Conservation (phyloP, 306 rosid species). For the Lotus japonicus region DNA sequence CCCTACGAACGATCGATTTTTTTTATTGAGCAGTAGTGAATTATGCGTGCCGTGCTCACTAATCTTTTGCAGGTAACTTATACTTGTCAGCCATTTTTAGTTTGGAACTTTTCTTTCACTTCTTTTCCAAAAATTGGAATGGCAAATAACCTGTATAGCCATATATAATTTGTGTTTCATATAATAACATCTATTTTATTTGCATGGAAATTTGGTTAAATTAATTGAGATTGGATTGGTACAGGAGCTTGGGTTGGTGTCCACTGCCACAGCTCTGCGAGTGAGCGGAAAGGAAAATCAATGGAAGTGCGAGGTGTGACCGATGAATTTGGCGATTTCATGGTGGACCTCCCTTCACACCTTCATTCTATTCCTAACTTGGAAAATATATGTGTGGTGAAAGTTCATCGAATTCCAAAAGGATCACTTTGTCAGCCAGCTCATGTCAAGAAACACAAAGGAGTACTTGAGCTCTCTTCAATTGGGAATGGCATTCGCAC, state of each 20-base stretch:
- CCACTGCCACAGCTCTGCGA: slow-evolving; percentile 48
- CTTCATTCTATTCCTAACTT: slow-evolving; percentile 69
- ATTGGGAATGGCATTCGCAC: slow-evolving; percentile 70
- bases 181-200: not conserved
- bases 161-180: no score
- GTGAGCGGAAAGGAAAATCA: slow-evolving; percentile 36
- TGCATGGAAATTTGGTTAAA: not conserved
- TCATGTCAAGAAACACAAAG: slow-evolving; percentile 32
- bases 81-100: no score
- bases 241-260: slow-evolving; percentile 71
- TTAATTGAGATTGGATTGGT: not conserved
- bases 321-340: slow-evolving; percentile 81
- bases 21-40: not conserved
- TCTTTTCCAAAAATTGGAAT: no score
- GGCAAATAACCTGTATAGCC: no score
- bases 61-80: no score
- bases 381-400: slow-evolving; percentile 49
- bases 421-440: slow-evolving; percentile 44
- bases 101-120: no score
- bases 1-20: not conserved
- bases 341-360: slow-evolving; percentile 70
- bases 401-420: slow-evolving; percentile 50
- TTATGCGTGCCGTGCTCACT: not conserved
- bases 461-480: slow-evolving; percentile 43
- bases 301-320: slow-evolving; percentile 45